Conservation (phyloP, 139 green algal genomes). For the Micromonas pusilla region DNA sequence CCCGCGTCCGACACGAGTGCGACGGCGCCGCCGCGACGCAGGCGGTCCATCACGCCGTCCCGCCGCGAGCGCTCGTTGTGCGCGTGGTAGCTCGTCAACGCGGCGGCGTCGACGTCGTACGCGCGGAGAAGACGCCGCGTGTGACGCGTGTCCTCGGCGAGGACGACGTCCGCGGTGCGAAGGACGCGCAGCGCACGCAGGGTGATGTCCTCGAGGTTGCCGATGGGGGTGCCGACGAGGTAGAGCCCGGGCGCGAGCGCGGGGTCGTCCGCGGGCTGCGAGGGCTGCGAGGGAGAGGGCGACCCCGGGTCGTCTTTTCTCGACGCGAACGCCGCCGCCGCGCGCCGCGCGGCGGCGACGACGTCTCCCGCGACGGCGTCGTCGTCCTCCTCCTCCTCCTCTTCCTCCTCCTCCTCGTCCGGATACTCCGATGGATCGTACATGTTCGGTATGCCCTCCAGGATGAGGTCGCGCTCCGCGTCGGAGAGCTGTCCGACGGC, state of each 20-base stretch:
- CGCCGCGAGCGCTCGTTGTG: constrained; percentile 72
- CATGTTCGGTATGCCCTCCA: too few relatives aligned
- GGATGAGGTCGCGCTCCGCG: background rate
- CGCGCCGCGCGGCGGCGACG: background rate
- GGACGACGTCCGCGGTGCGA: constrained; percentile 44
- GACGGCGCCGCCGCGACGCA: constrained; percentile 54
- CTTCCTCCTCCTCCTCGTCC: too few relatives aligned
- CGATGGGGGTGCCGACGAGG: constrained; percentile 76
- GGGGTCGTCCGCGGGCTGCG: background rate
- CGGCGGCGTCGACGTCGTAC: constrained; percentile 45
- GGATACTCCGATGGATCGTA: too few relatives aligned
- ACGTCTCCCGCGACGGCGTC: background rate
- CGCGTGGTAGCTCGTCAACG: constrained; percentile 59
- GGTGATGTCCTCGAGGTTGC: constrained; percentile 82
- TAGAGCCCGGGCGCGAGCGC: constrained; percentile 47
- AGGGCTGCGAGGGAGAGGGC: constrained; percentile 20
- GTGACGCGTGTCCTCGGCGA: constrained; percentile 84
- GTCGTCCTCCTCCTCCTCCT: background rate
- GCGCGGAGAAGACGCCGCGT: constrained; percentile 62
- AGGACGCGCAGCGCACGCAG: constrained; percentile 56
- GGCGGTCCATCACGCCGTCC: constrained; percentile 44
- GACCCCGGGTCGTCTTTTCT: background rate
- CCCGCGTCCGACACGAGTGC: constrained; percentile 81
- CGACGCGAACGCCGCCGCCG: background rate
- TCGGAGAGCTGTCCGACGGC: background rate